These are phyloP conservation scores for Selaginella moellendorffii DNA, from an alignment of 75 land plant species.

Conservation along the genomic window DNA sequence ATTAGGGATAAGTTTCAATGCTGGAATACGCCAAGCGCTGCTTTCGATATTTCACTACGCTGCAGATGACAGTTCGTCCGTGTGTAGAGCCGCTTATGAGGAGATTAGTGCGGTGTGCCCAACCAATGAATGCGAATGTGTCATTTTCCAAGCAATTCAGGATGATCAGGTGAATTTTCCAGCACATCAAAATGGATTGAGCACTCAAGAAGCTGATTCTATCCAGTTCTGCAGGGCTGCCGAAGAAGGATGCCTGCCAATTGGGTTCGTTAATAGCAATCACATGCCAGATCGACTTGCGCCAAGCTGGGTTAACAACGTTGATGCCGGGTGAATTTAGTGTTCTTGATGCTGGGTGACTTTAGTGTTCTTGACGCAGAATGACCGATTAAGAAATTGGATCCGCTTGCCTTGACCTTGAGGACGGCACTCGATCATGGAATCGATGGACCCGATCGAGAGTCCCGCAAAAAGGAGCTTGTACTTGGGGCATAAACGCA, in stretches of 20 bases:
- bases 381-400: too few relatives aligned
- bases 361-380: too few relatives aligned
- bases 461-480: too few relatives aligned
- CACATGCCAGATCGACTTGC: too few relatives aligned
- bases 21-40: conserved; percentile 1
- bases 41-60: background rate
- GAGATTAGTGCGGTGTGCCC: conserved; percentile 2
- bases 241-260: conserved; percentile 8
- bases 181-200: conserved; percentile 1
- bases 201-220: conserved; percentile 1
- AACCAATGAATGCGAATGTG: conserved; percentile 1
- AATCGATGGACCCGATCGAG: too few relatives aligned
- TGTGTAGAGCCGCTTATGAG: conserved; percentile 1
- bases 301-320: too few relatives aligned
- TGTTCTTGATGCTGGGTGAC: too few relatives aligned
- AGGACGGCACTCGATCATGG: too few relatives aligned
- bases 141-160: background rate
- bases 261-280: conserved; percentile 9
- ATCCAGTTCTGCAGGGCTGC: conserved; percentile 1
- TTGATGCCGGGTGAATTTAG: too few relatives aligned
- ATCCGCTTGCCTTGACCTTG: too few relatives aligned
- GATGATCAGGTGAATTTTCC: conserved; percentile 1
- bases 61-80: conserved; percentile 1
- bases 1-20: background rate
- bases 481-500: too few relatives aligned